Conservation (phyloP, 805 yeast genomes). For the Saccharomycopsis sp. region DNA sequence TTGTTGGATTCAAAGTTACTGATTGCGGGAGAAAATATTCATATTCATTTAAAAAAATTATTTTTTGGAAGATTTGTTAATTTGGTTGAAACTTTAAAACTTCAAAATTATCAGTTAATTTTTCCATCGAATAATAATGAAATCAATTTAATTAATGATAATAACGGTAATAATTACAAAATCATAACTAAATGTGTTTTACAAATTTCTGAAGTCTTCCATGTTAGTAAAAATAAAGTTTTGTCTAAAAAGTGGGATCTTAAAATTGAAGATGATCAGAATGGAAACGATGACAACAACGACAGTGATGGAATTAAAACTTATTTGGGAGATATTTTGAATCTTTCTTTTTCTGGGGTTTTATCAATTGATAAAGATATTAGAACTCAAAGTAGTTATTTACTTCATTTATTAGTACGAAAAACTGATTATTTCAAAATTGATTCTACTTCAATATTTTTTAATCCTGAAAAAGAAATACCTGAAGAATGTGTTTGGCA, state of each 20-base stretch:
- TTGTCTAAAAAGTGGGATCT: not conserved
- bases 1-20: no score
- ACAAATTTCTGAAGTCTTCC: conserved; percentile 7
- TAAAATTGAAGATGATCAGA: not conserved
- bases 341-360: conserved; percentile 7
- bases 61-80: no score
- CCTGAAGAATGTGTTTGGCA: conserved; percentile 34
- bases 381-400: conserved; percentile 17
- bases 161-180: conserved; percentile 16
- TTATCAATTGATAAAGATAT: conserved; percentile 21
- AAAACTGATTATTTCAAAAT: conserved; percentile 22
- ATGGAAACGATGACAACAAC: not conserved
- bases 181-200: not conserved
- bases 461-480: not conserved
- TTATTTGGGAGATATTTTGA: conserved; percentile 11
- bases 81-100: not conserved
- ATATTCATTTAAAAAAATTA: no score
- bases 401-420: conserved; percentile 23
- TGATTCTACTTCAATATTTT: not conserved
- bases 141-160: no score
- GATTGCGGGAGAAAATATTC: not conserved
- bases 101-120: no score
- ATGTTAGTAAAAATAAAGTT: conserved; percentile 5
- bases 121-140: not conserved
- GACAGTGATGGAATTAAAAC: conserved; percentile 1